phyloP scores from a whole-genome alignment of 1,139 yeast species.

The Protomyces lactucae-debilis region DNA sequence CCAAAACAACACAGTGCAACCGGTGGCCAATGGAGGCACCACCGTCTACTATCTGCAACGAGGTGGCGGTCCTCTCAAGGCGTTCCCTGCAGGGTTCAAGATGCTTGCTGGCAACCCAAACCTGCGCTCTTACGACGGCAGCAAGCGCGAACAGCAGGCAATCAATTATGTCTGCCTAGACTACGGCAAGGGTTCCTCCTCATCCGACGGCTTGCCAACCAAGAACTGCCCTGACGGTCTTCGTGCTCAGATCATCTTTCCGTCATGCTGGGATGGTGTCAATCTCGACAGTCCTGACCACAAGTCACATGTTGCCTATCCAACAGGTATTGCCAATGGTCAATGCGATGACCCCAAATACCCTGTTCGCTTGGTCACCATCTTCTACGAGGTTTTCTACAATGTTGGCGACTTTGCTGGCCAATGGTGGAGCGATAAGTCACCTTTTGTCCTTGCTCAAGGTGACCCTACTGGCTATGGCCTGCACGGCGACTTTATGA shows the following conservation, averaged over 20 bases:
- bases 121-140: slow-evolving; percentile 16
- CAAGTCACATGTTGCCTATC: slow-evolving; percentile 28
- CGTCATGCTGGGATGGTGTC: slow-evolving; percentile 30
- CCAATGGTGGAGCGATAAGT: slow-evolving; percentile 13
- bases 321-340: slow-evolving; percentile 14
- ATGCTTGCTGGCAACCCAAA: slow-evolving; percentile 27
- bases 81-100: slow-evolving; percentile 29
- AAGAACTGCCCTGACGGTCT: slow-evolving; percentile 29
- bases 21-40: slow-evolving; percentile 21
- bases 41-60: slow-evolving; percentile 29
- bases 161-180: slow-evolving; percentile 28
- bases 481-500: slow-evolving; percentile 28
- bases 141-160: slow-evolving; percentile 10
- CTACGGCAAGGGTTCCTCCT: slow-evolving; percentile 15
- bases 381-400: slow-evolving; percentile 28
- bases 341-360: slow-evolving; percentile 22
- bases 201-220: slow-evolving; percentile 23
- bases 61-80: slow-evolving; percentile 15
- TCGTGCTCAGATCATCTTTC: slow-evolving; percentile 28
- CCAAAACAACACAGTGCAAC: slow-evolving; percentile 23
- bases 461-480: slow-evolving; percentile 27
- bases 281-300: slow-evolving; percentile 27
- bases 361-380: slow-evolving; percentile 21
- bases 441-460: slow-evolving; percentile 21
- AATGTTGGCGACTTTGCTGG: slow-evolving; percentile 4